Conservation (phyloP, 345 rosid genomes). For the Adansonia digitata region DNA sequence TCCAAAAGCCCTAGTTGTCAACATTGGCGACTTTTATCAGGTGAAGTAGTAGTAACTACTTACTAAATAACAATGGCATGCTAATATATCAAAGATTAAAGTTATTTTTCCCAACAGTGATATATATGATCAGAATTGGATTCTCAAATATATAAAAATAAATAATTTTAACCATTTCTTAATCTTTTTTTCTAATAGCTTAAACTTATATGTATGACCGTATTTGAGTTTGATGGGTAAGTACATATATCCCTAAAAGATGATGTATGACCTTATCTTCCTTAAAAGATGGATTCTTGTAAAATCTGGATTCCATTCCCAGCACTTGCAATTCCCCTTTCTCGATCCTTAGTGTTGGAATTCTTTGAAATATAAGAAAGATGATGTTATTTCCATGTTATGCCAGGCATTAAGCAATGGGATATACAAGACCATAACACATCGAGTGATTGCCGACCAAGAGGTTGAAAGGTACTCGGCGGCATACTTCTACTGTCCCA, state of each 20-base stretch:
- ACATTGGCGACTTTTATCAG: slow-evolving; percentile 80
- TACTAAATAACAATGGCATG: neutral
- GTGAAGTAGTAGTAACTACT: slow-evolving; percentile 22
- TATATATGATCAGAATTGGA: too few relatives aligned
- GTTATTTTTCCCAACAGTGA: too few relatives aligned
- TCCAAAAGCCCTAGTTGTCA: slow-evolving; percentile 50
- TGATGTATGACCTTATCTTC: too few relatives aligned
- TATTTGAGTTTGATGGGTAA: neutral
- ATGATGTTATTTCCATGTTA: neutral
- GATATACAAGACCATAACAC: slow-evolving; percentile 58
- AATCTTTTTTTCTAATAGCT: neutral
- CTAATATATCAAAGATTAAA: neutral
- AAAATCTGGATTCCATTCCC: too few relatives aligned
- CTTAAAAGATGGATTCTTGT: too few relatives aligned
- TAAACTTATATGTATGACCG: neutral
- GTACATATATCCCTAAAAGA: too few relatives aligned
- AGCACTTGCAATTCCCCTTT: too few relatives aligned
- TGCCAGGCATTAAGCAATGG: slow-evolving; percentile 67
- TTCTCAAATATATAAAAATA: too few relatives aligned
- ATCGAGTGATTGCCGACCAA: slow-evolving; percentile 53
- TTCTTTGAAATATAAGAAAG: too few relatives aligned
- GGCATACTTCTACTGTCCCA: slow-evolving; percentile 67
- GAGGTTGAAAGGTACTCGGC: slow-evolving; percentile 47
- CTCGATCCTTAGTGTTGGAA: too few relatives aligned
- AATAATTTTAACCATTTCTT: neutral